phyloP scores from a whole-genome alignment of 345 rosid species.

The Brassica juncea region DNA sequence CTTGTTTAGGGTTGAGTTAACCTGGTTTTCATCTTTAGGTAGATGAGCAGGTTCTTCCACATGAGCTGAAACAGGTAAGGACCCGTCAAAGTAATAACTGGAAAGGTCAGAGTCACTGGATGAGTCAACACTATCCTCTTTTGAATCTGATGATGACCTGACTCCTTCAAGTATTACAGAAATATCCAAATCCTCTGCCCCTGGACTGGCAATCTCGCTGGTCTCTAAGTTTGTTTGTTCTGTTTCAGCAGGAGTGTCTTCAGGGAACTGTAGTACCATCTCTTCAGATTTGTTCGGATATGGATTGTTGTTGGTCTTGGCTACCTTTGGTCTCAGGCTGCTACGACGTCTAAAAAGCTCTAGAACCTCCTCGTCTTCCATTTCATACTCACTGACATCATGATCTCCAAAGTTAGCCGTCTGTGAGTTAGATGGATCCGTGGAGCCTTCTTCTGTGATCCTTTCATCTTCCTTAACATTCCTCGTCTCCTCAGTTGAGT shows the following conservation, averaged over 20 bases:
- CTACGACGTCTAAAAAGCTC: conserved; percentile 28
- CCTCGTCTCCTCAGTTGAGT: conserved; percentile 14
- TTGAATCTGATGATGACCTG: conserved; percentile 24
- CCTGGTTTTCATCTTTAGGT: conserved; percentile 42
- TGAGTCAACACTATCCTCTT: conserved; percentile 40
- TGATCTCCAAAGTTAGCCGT: neutral
- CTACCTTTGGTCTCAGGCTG: neutral
- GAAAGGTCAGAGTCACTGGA: conserved; percentile 36
- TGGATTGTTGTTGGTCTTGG: neutral
- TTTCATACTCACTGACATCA: conserved; percentile 20
- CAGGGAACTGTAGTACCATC: conserved; percentile 13
- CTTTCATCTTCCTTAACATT: conserved; percentile 22
- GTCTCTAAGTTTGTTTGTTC: neutral
- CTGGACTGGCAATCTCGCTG: conserved; percentile 12
- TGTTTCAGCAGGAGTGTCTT: conserved; percentile 13
- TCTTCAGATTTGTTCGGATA: conserved; percentile 21
- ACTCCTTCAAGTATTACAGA: neutral
- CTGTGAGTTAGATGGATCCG: conserved; percentile 15
- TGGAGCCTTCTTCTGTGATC: conserved; percentile 11
- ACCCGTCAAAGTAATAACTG: conserved; percentile 38
- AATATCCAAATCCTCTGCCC: neutral
- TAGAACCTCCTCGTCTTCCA: conserved; percentile 36
- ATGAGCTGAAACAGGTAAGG: conserved; percentile 21
- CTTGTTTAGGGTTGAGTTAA: neutral
- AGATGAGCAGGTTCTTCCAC: conserved; percentile 31